A percentile compares a stretch with the other conserved stretches of the same genome.
Conservation (phyloP, 1,139 yeast species). For the Magnusiomyces sp. region DNA sequence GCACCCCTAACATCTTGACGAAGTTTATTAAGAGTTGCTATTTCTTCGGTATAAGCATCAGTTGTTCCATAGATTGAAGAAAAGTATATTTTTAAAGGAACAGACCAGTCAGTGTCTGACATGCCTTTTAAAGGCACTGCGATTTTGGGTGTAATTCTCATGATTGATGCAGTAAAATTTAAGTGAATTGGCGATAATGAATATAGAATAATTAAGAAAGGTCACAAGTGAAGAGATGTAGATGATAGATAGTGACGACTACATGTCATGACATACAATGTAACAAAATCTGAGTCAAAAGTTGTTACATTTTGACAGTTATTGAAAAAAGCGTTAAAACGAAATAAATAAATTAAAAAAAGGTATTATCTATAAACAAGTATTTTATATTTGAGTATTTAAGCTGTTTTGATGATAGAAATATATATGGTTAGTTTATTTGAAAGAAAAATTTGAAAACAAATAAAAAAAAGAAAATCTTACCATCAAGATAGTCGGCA, state of each 20-base stretch:
- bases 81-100: conserved; percentile 54
- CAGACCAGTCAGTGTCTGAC: conserved; percentile 55
- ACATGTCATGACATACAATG: no score
- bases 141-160: conserved; percentile 32
- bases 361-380: no score
- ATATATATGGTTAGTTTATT: neutral
- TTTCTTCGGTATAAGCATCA: conserved; percentile 50
- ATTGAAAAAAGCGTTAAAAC: no score
- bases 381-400: no score
- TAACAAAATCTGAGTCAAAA: no score
- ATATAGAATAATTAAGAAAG: neutral
- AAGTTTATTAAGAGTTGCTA: conserved; percentile 47
- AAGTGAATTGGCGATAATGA: neutral
- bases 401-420: neutral
- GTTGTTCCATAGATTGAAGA: conserved; percentile 55
- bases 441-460: neutral
- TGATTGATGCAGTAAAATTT: conserved; percentile 11
- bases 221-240: neutral
- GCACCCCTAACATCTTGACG: conserved; percentile 56
- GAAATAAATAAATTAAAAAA: no score
- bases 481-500: conserved; percentile 75
- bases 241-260: neutral
- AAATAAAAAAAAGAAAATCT: conserved; percentile 1
- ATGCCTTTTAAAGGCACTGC: conserved; percentile 47
- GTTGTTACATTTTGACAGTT: no score